phyloP scores from a whole-genome alignment of 1,284 basidiomycete genomes.

The Ceratobasidium sp. region DNA sequence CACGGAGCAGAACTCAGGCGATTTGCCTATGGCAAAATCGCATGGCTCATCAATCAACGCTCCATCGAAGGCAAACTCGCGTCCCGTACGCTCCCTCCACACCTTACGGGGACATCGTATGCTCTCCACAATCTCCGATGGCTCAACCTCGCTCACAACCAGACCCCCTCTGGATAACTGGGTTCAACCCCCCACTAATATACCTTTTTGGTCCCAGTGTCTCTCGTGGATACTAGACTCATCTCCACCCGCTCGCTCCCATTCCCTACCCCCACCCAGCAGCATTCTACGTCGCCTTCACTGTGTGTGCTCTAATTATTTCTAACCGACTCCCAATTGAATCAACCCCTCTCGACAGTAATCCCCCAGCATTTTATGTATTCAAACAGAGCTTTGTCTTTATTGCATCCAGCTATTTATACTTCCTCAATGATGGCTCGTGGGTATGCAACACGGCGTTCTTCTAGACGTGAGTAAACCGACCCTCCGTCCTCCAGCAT shows the following conservation, averaged over 20 bases:
- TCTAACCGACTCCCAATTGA: not conserved
- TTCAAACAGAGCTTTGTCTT: constrained; percentile 19
- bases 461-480: constrained; percentile 8
- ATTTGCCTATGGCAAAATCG: not conserved
- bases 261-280: not conserved
- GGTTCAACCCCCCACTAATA: not conserved
- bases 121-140: constrained; percentile 20
- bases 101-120: not conserved
- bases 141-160: not conserved
- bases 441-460: constrained; percentile 20
- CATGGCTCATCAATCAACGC: not conserved
- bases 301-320: constrained; percentile 13
- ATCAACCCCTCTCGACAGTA: constrained; percentile 1
- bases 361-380: constrained; percentile 6
- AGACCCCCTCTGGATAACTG: not conserved
- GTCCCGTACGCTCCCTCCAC: not conserved
- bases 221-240: not conserved
- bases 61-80: not conserved
- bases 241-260: not conserved
- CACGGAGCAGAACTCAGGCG: not conserved
- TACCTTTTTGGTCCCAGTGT: constrained; percentile 1
- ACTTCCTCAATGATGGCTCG: not conserved
- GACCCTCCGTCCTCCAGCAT: not conserved
- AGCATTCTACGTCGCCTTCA: not conserved
- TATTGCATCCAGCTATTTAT: constrained; percentile 18